A percentile compares a stretch with the other conserved stretches of the same genome.
Conservation (phyloP, 352 stramenopile genomes). For the Globisporangium paddicum region DNA sequence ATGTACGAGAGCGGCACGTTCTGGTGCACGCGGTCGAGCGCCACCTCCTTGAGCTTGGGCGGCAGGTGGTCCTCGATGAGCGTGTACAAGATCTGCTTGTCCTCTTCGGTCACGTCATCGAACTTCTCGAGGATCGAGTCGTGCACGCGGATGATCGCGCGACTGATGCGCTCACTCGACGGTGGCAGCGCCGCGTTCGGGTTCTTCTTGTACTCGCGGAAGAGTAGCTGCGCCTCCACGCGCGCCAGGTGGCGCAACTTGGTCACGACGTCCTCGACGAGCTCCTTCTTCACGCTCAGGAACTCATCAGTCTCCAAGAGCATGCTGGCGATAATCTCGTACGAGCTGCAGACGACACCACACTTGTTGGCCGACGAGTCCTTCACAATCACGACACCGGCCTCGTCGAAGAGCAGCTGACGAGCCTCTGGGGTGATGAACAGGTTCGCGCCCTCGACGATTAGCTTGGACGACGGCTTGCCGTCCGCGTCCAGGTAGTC, state of each 20-base stretch:
- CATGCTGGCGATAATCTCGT: conserved; percentile 92
- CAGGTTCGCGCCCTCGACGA: conserved; percentile 84
- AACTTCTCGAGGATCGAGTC: conserved; percentile 93
- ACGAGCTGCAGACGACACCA: conserved; percentile 80
- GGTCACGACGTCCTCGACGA: conserved; percentile 93
- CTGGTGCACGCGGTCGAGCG: conserved; percentile 90
- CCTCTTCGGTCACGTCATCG: conserved; percentile 84
- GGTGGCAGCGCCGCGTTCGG: conserved; percentile 82
- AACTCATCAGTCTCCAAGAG: conserved; percentile 96
- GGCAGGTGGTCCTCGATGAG: conserved; percentile 92
- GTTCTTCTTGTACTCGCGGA: conserved; percentile 95
- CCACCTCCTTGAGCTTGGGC: conserved; percentile 90
- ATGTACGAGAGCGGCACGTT: conserved; percentile 95
- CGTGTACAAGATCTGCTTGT: conserved; percentile 77
- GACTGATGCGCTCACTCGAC: conserved; percentile 94
- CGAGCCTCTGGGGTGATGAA: conserved; percentile 83
- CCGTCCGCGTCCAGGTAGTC: conserved; percentile 61
- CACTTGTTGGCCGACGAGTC: conserved; percentile 94
- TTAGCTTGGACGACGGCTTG: conserved; percentile 76
- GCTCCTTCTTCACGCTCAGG: conserved; percentile 92
- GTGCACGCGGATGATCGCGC: conserved; percentile 94
- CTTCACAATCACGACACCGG: conserved; percentile 96
- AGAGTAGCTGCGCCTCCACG: conserved; percentile 95
- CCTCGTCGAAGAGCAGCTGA: conserved; percentile 93
- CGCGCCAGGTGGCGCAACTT: conserved; percentile 92